Conservation (phyloP, 306 rosid genomes). For the cucumber (Cucumis sativus) region Cucumber_9930_V3 NC_026660.2:26882501-26883000, state of each 20-base stretch:
- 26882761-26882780: background rate
- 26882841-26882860: background rate
- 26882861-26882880: background rate
- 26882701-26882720: background rate
- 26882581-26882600: slow-evolving; percentile 33
- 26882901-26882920: no score
- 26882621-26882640: background rate
- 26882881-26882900: background rate
- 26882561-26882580: slow-evolving; percentile 42
- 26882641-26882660: background rate
- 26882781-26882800: background rate
- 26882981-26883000: no score
- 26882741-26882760: background rate
- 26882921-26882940: background rate
- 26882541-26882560: slow-evolving; percentile 43
- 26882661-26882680: slow-evolving; percentile 10
- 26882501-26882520: slow-evolving; percentile 20
- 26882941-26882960: background rate
- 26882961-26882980: background rate
- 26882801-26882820: background rate
- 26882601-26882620: background rate
- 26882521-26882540: slow-evolving; percentile 41
- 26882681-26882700: background rate
- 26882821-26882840: background rate
- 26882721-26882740: background rate